Base-by-base conservation (phyloP, 805 yeast species). In the Teunomyces kruisii region DNA sequence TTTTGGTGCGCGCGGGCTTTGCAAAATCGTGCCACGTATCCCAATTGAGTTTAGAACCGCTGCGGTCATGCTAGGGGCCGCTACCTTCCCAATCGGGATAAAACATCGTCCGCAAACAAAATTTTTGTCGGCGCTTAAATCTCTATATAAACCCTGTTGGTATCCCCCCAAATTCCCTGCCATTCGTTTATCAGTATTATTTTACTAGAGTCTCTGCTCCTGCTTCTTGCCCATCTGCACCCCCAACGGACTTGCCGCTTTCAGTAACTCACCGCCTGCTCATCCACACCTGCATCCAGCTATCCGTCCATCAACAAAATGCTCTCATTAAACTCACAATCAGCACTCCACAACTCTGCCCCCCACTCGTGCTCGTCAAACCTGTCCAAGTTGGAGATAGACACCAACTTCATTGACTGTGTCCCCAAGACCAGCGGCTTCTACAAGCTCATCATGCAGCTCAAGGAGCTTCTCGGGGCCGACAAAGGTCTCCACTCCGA, bases 401-500 rank as follows among this genome's bases (percentile, higher is more conserved):
- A 35, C 14, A 35, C 38, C 19, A 35, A 35, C 28, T 35, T 17
- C 22, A 35, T 35, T 9, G 38, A 35, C 38, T 35, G 38, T 9
- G 38, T 35, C 16, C 38, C 38, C 10, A 35, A 35, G 38, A 35
- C 38, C 28, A 47, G 45, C 10, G 47, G 44, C 32, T 45, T 60
- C 40, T 55, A 52, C 30, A 40, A 53, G 42, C 61, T 71, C 44
- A 65, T 71, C 42, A 46, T 43, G 29, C 50, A 57, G 41, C 58
- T 68, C 30, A 56, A 63, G 33, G 51, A 43, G 14, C 37, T 64
- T 9, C 55, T 68, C 41, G 68, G 64, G 14, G 46, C 55, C 1
- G 59, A 62, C 45, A 61, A 63, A 47, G 74, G 74, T 0, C 55
- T 73, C 35, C 44, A 72, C 1, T 58, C 74, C 2, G 70, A 65